Base-by-base conservation (phyloP, 495 filamentous ascomycete species). In the Astrocystis sublimbata region DNA sequence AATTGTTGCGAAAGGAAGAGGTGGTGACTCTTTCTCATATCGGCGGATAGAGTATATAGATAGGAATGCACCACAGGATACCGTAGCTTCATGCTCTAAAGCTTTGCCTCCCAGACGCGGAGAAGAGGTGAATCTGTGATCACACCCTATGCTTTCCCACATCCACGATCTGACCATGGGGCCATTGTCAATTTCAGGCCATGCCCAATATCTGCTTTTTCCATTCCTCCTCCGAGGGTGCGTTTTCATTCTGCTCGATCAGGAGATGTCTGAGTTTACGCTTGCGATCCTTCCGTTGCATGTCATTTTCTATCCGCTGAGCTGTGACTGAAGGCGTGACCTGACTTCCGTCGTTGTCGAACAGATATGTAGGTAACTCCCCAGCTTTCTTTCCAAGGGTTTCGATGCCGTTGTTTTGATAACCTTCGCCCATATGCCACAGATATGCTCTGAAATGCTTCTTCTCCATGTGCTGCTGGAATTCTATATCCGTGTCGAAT, bases 381-480 rank as follows among this genome's bases (percentile, higher is more conserved):
- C 65, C 61, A 17, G 60, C 41, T 23, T 73, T 66, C 21, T 43
- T 50, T 38, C 65, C 51, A 7, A 67, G 31, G 23, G 40, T 62
- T 41, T 61, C 58, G 21, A 67, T 68, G 24, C 70, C 68, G 1
- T 69, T 67, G 68, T 82, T 82, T 41, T 69, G 67, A 8, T 69
- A 75, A 0, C 90, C 89, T 70, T 92, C 88, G 15, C 89, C 89
- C 40, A 82, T 70, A 60, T 84, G 71, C 90, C 88, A 90, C 23
- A 83, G 79, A 63, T 86, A 70, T 13, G 83, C 73, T 8, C 68
- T 60, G 28, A 93, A 72, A 71, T 96, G 91, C 23, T 61, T 65
- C 24, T 75, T 64, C 46, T 88, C 80, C 23, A 92, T 66, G 70
- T 96, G 91, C 15, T 72, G 71, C 24, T 77, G 68, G 77, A 92